phyloP scores from a whole-genome alignment of 106 monocot species.

The Dendrobium huoshanense region DNA sequence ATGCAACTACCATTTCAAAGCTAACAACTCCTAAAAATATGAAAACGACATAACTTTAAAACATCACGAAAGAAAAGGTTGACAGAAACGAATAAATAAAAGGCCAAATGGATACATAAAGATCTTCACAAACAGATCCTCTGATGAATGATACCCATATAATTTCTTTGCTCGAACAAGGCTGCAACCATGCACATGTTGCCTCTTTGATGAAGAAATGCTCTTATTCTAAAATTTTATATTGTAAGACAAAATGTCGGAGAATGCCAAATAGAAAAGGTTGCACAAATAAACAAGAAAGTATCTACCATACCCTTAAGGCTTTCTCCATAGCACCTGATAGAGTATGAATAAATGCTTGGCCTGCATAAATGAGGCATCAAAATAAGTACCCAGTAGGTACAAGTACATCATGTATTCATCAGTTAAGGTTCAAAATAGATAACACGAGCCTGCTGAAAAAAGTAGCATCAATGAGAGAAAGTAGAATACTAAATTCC shows the following conservation, averaged over 20 bases:
- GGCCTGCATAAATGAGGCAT: constrained; percentile 30
- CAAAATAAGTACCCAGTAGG: constrained; percentile 3
- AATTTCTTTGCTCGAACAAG: constrained; percentile 84
- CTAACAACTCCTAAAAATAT: not conserved
- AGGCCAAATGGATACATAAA: constrained; percentile 64
- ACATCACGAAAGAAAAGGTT: not conserved
- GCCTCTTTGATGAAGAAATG: constrained; percentile 39
- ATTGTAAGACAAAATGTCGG: not conserved
- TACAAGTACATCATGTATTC: not conserved
- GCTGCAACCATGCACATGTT: constrained; percentile 76
- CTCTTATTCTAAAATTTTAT: constrained; percentile 30
- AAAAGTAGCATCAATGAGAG: constrained; percentile 3
- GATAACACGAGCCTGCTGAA: not conserved
- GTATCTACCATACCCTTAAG: constrained; percentile 40
- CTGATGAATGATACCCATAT: constrained; percentile 78
- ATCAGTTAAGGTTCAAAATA: not conserved
- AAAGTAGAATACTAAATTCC: not conserved
- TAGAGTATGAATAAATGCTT: constrained; percentile 34
- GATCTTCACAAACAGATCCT: constrained; percentile 88
- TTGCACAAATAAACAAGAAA: constrained; percentile 3
- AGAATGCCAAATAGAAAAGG: not conserved
- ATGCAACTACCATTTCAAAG: not conserved
- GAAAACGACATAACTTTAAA: not conserved
- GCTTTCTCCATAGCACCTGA: constrained; percentile 67
- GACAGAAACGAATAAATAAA: not conserved